Base-by-base conservation (phyloP, 495 filamentous ascomycete genomes). In the Podospora conica region DNA sequence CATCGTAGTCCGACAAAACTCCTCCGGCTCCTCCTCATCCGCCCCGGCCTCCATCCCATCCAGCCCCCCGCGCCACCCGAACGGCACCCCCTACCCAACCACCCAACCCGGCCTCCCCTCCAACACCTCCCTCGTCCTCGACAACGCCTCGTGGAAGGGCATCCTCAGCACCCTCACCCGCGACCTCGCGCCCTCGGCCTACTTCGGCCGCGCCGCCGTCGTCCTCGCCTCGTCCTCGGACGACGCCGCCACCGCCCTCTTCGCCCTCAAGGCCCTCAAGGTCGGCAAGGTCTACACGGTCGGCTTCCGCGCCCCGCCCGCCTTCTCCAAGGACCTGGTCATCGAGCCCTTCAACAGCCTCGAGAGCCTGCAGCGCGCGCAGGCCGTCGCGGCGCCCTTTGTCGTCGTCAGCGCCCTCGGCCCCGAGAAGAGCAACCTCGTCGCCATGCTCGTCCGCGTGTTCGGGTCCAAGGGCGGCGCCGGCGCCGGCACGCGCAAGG, bases 131-230 rank as follows among this genome's bases (percentile, higher is more conserved):
- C 82, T 92, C 31, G 74, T 92, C 20, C 88, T 91, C 57, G 89
- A 93, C 68, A 95, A 93, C 61, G 86, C 90, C 27, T 87, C 85
- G 3, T 93, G 91, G 91, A 92, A 91, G 70, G 90, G 90, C 9
- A 93, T 95, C 59, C 82, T 91, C 29, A 89, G 88, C 29, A 92
- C 90, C 1, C 78, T 95, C 40, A 92, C 87, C 3, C 85, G 89
- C 11, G 91, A 93, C 69, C 88, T 92, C 68, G 90, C 91, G 0
- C 91, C 91, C 1, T 91, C 89, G 6, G 91, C 91, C 1, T 95
- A 93, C 74, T 83, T 82, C 48, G 86, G 85, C 24, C 85, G 90
- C 22, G 86, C 90, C 9, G 91, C 90, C 3, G 86, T 95, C 31
- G 83, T 95, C 20, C 75, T 93, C 3, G 87, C 90, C 18, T 84